A percentile compares a stretch with the other conserved stretches of the same genome.
Evolutionary conservation across 2,329 filamentous ascomycete genomes (phyloP).

Genomic region (Trichoderma endophyticum): DNA sequence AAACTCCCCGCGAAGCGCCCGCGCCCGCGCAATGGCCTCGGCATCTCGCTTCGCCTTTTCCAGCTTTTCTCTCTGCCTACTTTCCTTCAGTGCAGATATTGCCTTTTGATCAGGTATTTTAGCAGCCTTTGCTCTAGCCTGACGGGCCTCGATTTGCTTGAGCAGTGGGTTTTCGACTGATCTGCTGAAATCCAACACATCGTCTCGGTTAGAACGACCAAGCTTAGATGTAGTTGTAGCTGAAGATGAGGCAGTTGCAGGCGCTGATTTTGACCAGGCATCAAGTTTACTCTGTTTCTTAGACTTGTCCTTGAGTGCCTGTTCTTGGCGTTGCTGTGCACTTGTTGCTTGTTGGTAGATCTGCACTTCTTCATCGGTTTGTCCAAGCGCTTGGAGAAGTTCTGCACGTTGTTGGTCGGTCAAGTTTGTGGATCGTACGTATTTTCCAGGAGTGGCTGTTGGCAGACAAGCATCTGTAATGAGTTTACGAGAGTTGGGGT

Average conservation of each 20-base stretch:
- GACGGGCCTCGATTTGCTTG: slow-evolving; percentile 43
- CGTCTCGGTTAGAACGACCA: slow-evolving; percentile 43
- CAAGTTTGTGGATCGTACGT: slow-evolving; percentile 72
- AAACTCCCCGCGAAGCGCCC: slow-evolving; percentile 40
- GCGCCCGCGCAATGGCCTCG: slow-evolving; percentile 67
- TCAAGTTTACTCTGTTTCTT: slow-evolving; percentile 62
- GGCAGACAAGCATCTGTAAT: slow-evolving; percentile 65
- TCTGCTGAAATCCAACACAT: slow-evolving; percentile 45
- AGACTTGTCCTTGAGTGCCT: slow-evolving; percentile 32
- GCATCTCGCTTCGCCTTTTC: slow-evolving; percentile 71
- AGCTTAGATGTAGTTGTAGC: slow-evolving; percentile 22
- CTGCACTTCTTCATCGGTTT: slow-evolving; percentile 55
- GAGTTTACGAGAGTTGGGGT: slow-evolving; percentile 54
- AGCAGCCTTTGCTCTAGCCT: slow-evolving; percentile 28
- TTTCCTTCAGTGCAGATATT: slow-evolving; percentile 58
- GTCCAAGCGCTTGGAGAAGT: slow-evolving; percentile 61
- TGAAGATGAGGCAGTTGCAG: slow-evolving; percentile 24
- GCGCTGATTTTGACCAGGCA: slow-evolving; percentile 55
- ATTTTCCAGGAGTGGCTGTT: slow-evolving; percentile 51
- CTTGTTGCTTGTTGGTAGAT: slow-evolving; percentile 42
- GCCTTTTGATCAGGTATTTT: slow-evolving; percentile 37
- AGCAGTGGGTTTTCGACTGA: slow-evolving; percentile 48
- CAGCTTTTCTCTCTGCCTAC: slow-evolving; percentile 70
- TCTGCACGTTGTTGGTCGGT: slow-evolving; percentile 81
- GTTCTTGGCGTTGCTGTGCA: slow-evolving; percentile 25